Evolutionary conservation across 495 filamentous ascomycete genomes (phyloP).

Genomic region (Penicillium roqueforti): DNA sequence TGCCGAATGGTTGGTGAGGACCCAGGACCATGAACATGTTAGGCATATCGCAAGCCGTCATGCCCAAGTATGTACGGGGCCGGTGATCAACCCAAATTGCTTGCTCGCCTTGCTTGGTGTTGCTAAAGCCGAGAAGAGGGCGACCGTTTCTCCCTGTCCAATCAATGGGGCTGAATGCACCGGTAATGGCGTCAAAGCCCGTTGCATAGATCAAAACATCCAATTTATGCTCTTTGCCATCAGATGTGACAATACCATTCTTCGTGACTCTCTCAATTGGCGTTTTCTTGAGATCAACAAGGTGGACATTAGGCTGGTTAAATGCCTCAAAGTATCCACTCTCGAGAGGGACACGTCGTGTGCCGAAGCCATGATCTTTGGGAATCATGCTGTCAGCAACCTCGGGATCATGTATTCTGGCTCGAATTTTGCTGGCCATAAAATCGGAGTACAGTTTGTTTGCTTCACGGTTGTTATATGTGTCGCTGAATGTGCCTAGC

Average conservation of each 20-base stretch:
- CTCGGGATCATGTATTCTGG: slow-evolving; percentile 24
- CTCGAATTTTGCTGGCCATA: slow-evolving; percentile 28
- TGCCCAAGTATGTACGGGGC: slow-evolving; percentile 26
- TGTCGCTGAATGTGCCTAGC: slow-evolving; percentile 30
- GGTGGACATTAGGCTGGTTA: slow-evolving; percentile 32
- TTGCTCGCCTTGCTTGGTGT: slow-evolving; percentile 7
- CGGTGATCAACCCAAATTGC: slow-evolving; percentile 24
- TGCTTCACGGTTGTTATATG: slow-evolving; percentile 19
- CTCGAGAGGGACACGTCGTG: slow-evolving; percentile 27
- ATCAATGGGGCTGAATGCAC: slow-evolving; percentile 28
- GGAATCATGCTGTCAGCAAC: slow-evolving; percentile 31
- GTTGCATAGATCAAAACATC: slow-evolving; percentile 40
- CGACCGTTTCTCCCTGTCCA: slow-evolving; percentile 22
- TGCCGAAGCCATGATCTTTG: slow-evolving; percentile 26
- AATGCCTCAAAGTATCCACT: slow-evolving; percentile 35
- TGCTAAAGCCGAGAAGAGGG: slow-evolving; percentile 18
- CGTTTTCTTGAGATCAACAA: slow-evolving; percentile 29
- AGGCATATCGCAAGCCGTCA: slow-evolving; percentile 26
- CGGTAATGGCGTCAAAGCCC: slow-evolving; percentile 35
- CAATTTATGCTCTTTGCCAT: slow-evolving; percentile 33
- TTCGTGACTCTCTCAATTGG: slow-evolving; percentile 22
- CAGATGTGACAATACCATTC: slow-evolving; percentile 30
- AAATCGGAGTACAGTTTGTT: slow-evolving; percentile 29
- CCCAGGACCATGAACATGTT: slow-evolving; percentile 37
- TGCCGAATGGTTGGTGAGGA: slow-evolving; percentile 29